Base-by-base conservation (phyloP, 129 eudicot species). In the Chrysanthemum lavandulifolium region DNA sequence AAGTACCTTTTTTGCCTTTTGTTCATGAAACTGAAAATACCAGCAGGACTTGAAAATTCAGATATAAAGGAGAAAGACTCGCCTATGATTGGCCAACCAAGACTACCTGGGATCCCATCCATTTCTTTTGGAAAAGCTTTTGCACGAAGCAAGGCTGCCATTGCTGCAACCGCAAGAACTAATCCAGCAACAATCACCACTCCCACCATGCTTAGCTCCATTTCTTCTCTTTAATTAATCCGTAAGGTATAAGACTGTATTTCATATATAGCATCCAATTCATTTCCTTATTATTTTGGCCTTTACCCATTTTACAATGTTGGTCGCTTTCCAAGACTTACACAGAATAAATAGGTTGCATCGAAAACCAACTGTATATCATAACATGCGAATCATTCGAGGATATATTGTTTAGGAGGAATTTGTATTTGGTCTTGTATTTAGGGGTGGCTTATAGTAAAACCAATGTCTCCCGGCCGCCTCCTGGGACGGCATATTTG, bases 71-170 rank as follows among this genome's bases (percentile, higher is more conserved):
- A 76, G 52, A 82, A 61, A 72, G 88, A 84, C 67, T 89, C 96
- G 1, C 96, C 92, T 13, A 89, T 61, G 60, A 89, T 50, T 15
- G 96, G 96, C 92, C 92, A 89, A 19, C 96, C 96, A 3, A 89
- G 79, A 60, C 67, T 82, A 12, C 96, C 96, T 0, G 90, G 96
- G 45, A 90, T 90, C n/a, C 54, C 80, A 2, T 84, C 88, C 90
- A 89, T 84, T 48, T 67, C 86, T 11, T 80, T 82, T 0, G 96
- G 91, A 58, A 86, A 68, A 78, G 83, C 62, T 50, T 71, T 60
- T 68, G 66, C 84, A 29, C 72, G 67, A 36, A 71, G 69, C 55
- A 84, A 68, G 31, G 65, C 64, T 57, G 57, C 62, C 13, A 68
- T 69, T 14, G 76, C 56, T 49, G 68, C 36, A 47, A 77, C 13